A percentile compares a stretch with the other conserved stretches of the same genome.
These are phyloP conservation scores for Cutaneotrichosporon cutaneum DNA, from an alignment of 1,284 basidiomycete genomes.

Conservation along the genomic window DNA sequence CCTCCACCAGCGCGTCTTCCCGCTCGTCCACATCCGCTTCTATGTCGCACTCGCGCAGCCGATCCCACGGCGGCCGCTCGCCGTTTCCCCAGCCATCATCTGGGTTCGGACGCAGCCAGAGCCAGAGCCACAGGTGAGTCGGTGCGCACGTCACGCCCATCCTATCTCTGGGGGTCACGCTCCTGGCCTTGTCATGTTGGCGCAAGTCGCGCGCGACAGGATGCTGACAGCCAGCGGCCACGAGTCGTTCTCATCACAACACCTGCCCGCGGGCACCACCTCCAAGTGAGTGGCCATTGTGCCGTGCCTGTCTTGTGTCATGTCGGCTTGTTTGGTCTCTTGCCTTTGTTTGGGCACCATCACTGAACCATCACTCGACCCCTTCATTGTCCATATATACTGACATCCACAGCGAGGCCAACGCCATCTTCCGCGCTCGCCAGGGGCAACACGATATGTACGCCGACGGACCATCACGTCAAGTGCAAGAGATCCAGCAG, in stretches of 20 bases:
- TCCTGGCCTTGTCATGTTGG: slow-evolving; percentile 1
- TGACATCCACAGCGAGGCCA: slow-evolving; percentile 8
- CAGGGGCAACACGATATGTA: neutral
- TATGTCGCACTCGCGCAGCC: slow-evolving; percentile 2
- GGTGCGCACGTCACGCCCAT: neutral
- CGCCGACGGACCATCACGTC: neutral
- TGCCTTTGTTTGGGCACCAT: neutral
- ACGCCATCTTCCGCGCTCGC: neutral
- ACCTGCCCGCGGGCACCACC: neutral
- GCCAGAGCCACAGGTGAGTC: slow-evolving; percentile 1
- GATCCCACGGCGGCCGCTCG: neutral
- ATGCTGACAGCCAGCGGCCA: neutral
- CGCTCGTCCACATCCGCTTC: neutral
- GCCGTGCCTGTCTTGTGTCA: neutral
- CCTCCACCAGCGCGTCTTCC: neutral
- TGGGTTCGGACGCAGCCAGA: neutral
- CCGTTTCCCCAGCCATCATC: neutral
- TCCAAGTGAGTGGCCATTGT: slow-evolving; percentile 9
- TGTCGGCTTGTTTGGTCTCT: neutral
- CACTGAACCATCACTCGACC: neutral
- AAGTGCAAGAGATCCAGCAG: neutral
- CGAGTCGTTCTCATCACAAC: neutral
- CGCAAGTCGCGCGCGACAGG: neutral
- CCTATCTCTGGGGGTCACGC: neutral
- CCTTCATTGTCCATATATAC: neutral